Percentiles rank a stretch among this genome's conserved stretches.
Conservation (phyloP, 306 rosid species). For the Cotoneaster glaucophyllus region DNA sequence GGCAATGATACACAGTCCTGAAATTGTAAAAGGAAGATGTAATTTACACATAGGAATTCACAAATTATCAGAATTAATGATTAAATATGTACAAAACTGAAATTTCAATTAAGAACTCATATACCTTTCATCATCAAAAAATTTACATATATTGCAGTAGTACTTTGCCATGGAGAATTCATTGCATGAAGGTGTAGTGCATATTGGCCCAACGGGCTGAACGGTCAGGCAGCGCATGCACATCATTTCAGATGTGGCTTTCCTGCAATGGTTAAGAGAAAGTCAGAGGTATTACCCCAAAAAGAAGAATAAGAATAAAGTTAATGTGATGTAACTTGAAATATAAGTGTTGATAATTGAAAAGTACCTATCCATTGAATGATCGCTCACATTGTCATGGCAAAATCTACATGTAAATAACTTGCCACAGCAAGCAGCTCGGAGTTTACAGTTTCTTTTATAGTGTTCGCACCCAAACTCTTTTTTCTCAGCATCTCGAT, state of each 20-base stretch:
- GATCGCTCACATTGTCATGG: conserved; percentile 97
- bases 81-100: background rate
- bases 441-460: conserved; percentile 97
- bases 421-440: conserved; percentile 94
- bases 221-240: conserved; percentile 75
- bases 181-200: conserved; percentile 80
- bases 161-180: conserved; percentile 84
- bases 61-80: background rate
- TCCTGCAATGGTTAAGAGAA: conserved; percentile 46
- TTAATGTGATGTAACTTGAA: conserved; percentile 1
- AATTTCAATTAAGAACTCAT: conserved; percentile 1
- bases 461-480: conserved; percentile 93
- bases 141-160: conserved; percentile 86
- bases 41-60: conserved; percentile 1
- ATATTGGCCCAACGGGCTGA: conserved; percentile 83
- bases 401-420: conserved; percentile 93
- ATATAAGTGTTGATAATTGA: conserved; percentile 5
- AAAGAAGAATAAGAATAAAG: conserved; percentile 16
- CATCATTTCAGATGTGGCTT: conserved; percentile 92
- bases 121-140: conserved; percentile 97
- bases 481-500: conserved; percentile 59
- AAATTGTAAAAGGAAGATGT: conserved; percentile 2
- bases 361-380: conserved; percentile 93
- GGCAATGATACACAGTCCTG: conserved; percentile 98
- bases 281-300: conserved; percentile 1